These are phyloP conservation scores for Alternaria rosae DNA, from an alignment of 2,329 filamentous ascomycete species.

Conservation along the genomic window DNA sequence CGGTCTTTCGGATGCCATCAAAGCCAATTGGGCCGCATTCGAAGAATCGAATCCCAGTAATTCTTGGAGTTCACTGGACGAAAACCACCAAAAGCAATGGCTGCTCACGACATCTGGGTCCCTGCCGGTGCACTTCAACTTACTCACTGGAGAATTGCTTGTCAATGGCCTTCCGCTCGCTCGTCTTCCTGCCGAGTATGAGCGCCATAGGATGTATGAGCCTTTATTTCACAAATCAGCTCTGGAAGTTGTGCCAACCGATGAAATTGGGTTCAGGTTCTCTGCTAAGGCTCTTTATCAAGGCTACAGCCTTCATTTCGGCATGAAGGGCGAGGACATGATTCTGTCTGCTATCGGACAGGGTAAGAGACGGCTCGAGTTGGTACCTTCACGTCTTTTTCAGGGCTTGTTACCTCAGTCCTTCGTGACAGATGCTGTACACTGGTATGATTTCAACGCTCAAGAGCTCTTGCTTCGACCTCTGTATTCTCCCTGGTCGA, in stretches of 20 bases:
- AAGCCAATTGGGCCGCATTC: slow-evolving; percentile 30
- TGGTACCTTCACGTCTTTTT: slow-evolving; percentile 49
- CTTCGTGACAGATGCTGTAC: slow-evolving; percentile 31
- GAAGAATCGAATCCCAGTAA: background rate
- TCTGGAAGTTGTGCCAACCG: slow-evolving; percentile 56
- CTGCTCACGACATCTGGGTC: slow-evolving; percentile 25
- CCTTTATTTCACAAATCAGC: slow-evolving; percentile 53
- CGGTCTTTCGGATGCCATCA: slow-evolving; percentile 26
- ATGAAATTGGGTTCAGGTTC: slow-evolving; percentile 52
- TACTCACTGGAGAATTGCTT: slow-evolving; percentile 61
- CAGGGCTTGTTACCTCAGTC: slow-evolving; percentile 38
- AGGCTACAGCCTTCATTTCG: slow-evolving; percentile 48
- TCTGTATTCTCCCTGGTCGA: slow-evolving; percentile 12
- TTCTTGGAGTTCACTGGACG: slow-evolving; percentile 20
- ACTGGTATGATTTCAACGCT: slow-evolving; percentile 17
- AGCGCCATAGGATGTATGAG: slow-evolving; percentile 50
- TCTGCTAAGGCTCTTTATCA: slow-evolving; percentile 41
- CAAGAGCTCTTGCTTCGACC: slow-evolving; percentile 21
- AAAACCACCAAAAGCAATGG: slow-evolving; percentile 41
- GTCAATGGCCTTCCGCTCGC: slow-evolving; percentile 60
- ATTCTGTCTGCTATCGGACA: slow-evolving; percentile 26
- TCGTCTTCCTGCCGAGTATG: slow-evolving; percentile 58
- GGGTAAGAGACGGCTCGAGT: slow-evolving; percentile 19
- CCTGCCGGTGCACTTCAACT: slow-evolving; percentile 53
- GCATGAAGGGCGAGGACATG: slow-evolving; percentile 32